Evolutionary conservation across 495 filamentous ascomycete species (phyloP), one percentile per base, ranked within the genome.

Genomic region (Rhizodiscina lignyota): DNA sequence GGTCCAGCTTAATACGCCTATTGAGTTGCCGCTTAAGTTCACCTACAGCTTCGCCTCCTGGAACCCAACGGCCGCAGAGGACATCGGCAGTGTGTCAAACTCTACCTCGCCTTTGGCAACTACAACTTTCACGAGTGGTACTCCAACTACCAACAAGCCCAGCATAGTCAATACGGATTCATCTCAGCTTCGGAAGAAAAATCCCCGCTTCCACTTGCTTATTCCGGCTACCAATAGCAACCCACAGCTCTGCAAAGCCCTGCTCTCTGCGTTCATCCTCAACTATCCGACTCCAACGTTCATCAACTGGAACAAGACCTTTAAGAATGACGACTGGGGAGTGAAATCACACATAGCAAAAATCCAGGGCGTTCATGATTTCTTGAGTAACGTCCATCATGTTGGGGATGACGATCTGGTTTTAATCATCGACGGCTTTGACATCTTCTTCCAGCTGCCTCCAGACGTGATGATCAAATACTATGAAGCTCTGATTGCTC

Each of bases 401-500:
- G 53, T 69, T 18, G 54, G 59, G 21, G 66, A 71, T 32, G 53
- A 66, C n/a, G 75, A 79, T 51, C 43, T 80, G 30, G 64, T 77
- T 0, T 45, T 80, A 37, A 49, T 77, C 26, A 58, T 72, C 0
- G 72, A 76, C 48, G 65, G 64, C 11, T 48, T 58, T 26, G 69
- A 77, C 39, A 54, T 62, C 0, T 70, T 68, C 57, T 75, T 79
- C 47, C 73, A 79, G 48, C 51, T 77, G 19, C 70, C 69, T 1
- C 60, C 69, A 2, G 63, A 73, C 28, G 53, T 78, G 5, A 44
- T 73, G 38, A 62, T 79, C 2, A 47, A 61, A 34, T 58, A 70
- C 23, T 77, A 69, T 43, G 61, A 70, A 36, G 50, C 51, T 3
- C 48, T 73, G 18, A 37, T 68, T 5, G 47, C 54, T 11, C 61